phyloP scores from a whole-genome alignment of 2,329 filamentous ascomycete genomes.

The Colletotrichum tofieldiae region DNA sequence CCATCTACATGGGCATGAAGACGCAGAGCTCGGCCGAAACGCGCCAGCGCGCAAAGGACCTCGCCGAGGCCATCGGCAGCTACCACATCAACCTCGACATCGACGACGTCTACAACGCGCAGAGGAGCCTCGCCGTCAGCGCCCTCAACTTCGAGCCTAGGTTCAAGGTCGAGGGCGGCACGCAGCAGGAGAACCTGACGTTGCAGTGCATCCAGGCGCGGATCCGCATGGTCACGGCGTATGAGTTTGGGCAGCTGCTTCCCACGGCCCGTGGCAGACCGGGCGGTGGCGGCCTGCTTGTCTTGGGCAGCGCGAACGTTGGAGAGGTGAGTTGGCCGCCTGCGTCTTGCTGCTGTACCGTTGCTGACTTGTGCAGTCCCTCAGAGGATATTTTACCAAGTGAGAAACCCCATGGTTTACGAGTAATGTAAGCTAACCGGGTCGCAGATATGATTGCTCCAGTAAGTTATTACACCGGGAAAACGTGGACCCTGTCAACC shows the following conservation, averaged over 20 bases:
- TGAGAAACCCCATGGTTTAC: constrained; percentile 49
- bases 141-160: constrained; percentile 71
- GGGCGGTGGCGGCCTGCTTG: constrained; percentile 73
- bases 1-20: constrained; percentile 79
- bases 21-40: constrained; percentile 79
- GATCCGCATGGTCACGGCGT: constrained; percentile 76
- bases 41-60: constrained; percentile 73
- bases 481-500: neutral
- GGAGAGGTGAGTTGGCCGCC: constrained; percentile 53
- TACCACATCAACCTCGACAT: constrained; percentile 84
- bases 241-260: constrained; percentile 72
- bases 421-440: constrained; percentile 1
- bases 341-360: neutral
- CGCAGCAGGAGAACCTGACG: constrained; percentile 73
- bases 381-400: constrained; percentile 74
- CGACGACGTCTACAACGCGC: constrained; percentile 75
- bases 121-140: constrained; percentile 71
- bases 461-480: constrained; percentile 13
- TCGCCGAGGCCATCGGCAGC: constrained; percentile 75
- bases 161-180: constrained; percentile 76
- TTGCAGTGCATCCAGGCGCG: constrained; percentile 65
- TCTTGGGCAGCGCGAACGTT: constrained; percentile 79
- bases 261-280: constrained; percentile 71
- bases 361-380: constrained; percentile 49
- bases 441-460: constrained; percentile 38